Base-by-base conservation (phyloP, 2,329 filamentous ascomycete genomes). In the Calonectria henricotiae region DNA sequence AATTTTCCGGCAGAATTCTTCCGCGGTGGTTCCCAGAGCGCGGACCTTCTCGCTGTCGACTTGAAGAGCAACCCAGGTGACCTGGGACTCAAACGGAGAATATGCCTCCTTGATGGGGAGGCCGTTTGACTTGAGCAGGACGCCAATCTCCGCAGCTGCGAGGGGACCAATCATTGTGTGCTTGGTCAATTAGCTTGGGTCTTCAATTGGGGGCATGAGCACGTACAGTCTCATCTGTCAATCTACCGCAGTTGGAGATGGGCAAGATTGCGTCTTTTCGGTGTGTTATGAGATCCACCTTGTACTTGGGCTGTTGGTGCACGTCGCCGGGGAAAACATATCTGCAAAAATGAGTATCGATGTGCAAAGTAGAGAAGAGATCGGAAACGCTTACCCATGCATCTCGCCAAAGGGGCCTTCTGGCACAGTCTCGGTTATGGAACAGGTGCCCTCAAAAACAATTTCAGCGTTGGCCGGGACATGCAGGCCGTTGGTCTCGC, bases 21-120 rank as follows among this genome's bases (percentile, higher is more conserved):
- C 70, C 0, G 83, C 65, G 0, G 77, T 87, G 17, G 86, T 87
- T 51, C 89, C 86, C 84, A 90, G 86, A 9, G 85, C 83, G 35
- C 87, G 86, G 9, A 92, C 83, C 75, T 87, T 87, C 6, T 84
- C 81, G 1, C 85, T 88, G 76, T 92, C 89, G 25, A 91, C 86
- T 68, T 90, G 86, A 75, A 92, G 73, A 0, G 80, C 85, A 0
- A 82, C 81, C 86, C 86, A 88, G 0, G 83, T 87, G 0, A 84
- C 85, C 67, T 86, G 84, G 0, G 84, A 81, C 68, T 86, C 84
- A 60, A 86, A 84, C 0, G 84, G 85, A 0, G 85, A 71, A 70
- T 83, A 85, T 1, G 82, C 82, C 13, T 87, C 83, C 4, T 73
- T 83, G 62, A 88, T 79, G 0, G 86, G 86, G 2, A 88, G 77